phyloP scores from a whole-genome alignment of 1,284 basidiomycete species.

The Mycosarcoma maydis region DNA sequence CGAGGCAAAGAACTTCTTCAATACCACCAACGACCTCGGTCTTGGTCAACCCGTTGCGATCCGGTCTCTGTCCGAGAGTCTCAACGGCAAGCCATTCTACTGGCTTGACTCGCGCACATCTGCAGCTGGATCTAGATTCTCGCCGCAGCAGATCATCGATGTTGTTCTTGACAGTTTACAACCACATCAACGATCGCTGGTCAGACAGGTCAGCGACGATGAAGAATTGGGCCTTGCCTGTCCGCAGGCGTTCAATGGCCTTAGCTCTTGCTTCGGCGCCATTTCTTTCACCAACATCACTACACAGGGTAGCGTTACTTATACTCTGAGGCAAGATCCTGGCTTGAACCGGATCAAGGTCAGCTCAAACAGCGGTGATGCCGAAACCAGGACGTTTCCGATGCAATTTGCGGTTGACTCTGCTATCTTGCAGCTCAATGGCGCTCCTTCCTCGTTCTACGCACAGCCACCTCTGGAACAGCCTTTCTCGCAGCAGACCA shows the following conservation, averaged over 20 bases:
- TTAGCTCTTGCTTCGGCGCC: slow-evolving; percentile 78
- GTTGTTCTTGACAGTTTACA: slow-evolving; percentile 69
- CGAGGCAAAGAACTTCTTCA: slow-evolving; percentile 60
- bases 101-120: slow-evolving; percentile 58
- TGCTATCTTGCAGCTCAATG: slow-evolving; percentile 72
- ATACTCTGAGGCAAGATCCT: slow-evolving; percentile 76
- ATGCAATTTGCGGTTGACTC: slow-evolving; percentile 81
- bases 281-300: slow-evolving; percentile 72
- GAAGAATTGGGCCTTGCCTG: slow-evolving; percentile 71
- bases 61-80: slow-evolving; percentile 9
- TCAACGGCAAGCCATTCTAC: slow-evolving; percentile 26
- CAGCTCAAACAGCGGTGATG: slow-evolving; percentile 75
- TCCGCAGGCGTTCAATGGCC: slow-evolving; percentile 77
- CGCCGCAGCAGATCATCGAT: slow-evolving; percentile 73
- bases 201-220: slow-evolving; percentile 16
- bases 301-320: slow-evolving; percentile 70
- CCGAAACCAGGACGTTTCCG: slow-evolving; percentile 76
- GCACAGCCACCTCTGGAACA: slow-evolving; percentile 70
- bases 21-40: slow-evolving; percentile 34
- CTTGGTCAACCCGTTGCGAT: slow-evolving; percentile 21
- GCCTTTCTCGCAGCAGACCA: slow-evolving; percentile 77
- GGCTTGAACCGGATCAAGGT: slow-evolving; percentile 77
- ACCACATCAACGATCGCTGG: slow-evolving; percentile 17
- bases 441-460: slow-evolving; percentile 66
- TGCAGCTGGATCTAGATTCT: slow-evolving; percentile 71